Evolutionary conservation across 139 green algal genomes (phyloP), one percentile per base, ranked within the genome.

Genomic region (Chloropicon primus): DNA sequence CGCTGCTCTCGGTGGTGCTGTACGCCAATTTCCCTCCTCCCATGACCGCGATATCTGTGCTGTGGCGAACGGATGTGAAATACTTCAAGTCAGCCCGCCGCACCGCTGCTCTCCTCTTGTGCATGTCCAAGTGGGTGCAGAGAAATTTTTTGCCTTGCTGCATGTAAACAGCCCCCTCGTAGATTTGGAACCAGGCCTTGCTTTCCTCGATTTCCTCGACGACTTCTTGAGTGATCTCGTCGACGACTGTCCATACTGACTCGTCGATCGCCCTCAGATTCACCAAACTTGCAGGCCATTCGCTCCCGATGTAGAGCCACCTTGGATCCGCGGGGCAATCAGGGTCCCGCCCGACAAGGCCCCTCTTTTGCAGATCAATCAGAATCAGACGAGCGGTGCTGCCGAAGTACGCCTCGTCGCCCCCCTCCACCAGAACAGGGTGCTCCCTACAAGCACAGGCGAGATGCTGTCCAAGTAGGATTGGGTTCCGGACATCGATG

Each of bases 101-200:
- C 26, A 97, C 93, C 1, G 85, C 71, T 0, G 93, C 94, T 28
- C 96, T 82, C 24, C 80, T 80, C 5, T 78, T 80, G 22, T 79
- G 80, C 54, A 98, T 78, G 81, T 97, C 88, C 41, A 98, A 82
- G 71, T 80, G 81, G 21, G 84, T 91, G 86, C 91, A 95, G 54
- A 98, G 82, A 83, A 92, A 97, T n/a, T 91, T 91, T 26, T 84
- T 80, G 0, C 93, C 93, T 80, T 93, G 90, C 75, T 91, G 87
- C 83, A 97, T 84, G 83, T 96, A 97, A 2, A 98, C 88, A 0
- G 92, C 93, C 1, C 94, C 94, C 28, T 96, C 89, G 77, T 98
- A 97, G 21, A 98, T 86, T 80, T 93, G 75, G 62, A 85, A 96
- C 80, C 95, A 96, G 5, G 88, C 92, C 62, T 91, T 94, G 85